Conservation (phyloP, 1,284 basidiomycete species). For the Leucoagaricus sp. region DNA sequence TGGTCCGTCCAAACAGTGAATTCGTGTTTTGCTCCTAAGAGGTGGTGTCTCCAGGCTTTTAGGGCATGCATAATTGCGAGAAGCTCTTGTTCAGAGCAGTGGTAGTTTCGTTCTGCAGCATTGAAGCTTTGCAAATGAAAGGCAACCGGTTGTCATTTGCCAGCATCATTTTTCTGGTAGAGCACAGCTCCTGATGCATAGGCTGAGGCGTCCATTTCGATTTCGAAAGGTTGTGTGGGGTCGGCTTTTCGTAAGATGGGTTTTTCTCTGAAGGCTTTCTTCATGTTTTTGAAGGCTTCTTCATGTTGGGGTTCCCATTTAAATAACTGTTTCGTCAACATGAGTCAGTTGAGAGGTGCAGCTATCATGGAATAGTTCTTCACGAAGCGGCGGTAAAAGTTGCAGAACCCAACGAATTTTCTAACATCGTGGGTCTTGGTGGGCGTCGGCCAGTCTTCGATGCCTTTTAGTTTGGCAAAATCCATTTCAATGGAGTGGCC, state of each 20-base stretch:
- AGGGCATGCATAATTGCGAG: constrained; percentile 41
- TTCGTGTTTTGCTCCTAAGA: constrained; percentile 30
- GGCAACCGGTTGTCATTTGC: constrained; percentile 29
- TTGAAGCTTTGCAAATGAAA: constrained; percentile 31
- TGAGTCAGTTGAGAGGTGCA: constrained; percentile 1
- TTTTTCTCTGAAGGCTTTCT: constrained; percentile 21
- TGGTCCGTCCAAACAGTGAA: constrained; percentile 42
- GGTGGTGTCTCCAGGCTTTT: constrained; percentile 40
- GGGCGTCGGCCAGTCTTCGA: constrained; percentile 32
- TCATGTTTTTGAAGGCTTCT: constrained; percentile 18
- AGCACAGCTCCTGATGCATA: constrained; percentile 32
- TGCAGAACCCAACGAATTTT: constrained; percentile 26
- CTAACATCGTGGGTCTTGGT: constrained; percentile 20
- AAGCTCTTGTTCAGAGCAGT: constrained; percentile 49
- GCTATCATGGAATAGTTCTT: neutral
- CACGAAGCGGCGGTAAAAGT: constrained; percentile 15
- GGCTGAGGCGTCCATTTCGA: constrained; percentile 31
- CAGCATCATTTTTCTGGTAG: constrained; percentile 26
- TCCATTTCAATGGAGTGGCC: neutral
- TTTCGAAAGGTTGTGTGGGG: constrained; percentile 20
- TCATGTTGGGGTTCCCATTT: neutral
- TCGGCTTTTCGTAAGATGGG: constrained; percentile 25
- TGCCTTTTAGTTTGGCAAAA: constrained; percentile 12
- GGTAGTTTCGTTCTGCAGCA: constrained; percentile 41
- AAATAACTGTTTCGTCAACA: constrained; percentile 2